A percentile compares a stretch with the other conserved stretches of the same genome.
Evolutionary conservation across 225 moss, liverwort and hornwort species (phyloP).

Genomic region (Bryum argenteum): DNA sequence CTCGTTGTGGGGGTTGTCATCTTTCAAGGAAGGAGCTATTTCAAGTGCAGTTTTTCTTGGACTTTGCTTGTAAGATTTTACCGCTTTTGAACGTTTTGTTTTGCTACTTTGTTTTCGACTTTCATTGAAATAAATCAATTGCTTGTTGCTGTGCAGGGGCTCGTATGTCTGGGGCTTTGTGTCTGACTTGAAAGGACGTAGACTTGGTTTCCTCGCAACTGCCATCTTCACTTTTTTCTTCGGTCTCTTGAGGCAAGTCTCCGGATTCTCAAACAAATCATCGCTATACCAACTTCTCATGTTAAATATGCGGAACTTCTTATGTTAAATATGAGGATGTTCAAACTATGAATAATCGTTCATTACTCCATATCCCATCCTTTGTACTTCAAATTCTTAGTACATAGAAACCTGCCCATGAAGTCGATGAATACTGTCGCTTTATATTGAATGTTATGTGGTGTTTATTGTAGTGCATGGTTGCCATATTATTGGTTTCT

Average conservation of each 20-base stretch:
- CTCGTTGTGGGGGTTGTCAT: constrained; percentile 84
- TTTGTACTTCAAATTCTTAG: too few species aligned
- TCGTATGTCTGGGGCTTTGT: constrained; percentile 86
- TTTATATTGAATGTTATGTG: too few species aligned
- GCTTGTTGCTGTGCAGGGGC: constrained; percentile 60
- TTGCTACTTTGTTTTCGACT: background rate
- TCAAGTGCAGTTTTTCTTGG: constrained; percentile 89
- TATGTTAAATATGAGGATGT: too few species aligned
- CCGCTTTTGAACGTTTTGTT: constrained; percentile 11
- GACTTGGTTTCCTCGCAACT: constrained; percentile 74
- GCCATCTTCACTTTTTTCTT: constrained; percentile 83
- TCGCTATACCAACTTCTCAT: too few species aligned
- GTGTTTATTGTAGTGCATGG: constrained; percentile 75
- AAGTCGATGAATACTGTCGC: too few species aligned
- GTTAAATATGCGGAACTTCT: background rate
- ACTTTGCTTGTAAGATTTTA: constrained; percentile 73
- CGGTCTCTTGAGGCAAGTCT: constrained; percentile 81
- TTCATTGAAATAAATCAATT: too few species aligned
- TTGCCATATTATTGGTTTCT: constrained; percentile 89
- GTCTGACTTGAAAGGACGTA: constrained; percentile 83
- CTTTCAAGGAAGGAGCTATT: constrained; percentile 79
- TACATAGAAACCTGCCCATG: too few species aligned
- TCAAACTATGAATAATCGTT: too few species aligned
- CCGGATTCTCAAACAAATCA: too few species aligned
- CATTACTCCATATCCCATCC: too few species aligned